Percentiles rank a stretch among this genome's conserved stretches.
These are phyloP conservation scores for Spinellus fusiger DNA, from an alignment of 192 early-diverging fungal species.

Conservation along the genomic window DNA sequence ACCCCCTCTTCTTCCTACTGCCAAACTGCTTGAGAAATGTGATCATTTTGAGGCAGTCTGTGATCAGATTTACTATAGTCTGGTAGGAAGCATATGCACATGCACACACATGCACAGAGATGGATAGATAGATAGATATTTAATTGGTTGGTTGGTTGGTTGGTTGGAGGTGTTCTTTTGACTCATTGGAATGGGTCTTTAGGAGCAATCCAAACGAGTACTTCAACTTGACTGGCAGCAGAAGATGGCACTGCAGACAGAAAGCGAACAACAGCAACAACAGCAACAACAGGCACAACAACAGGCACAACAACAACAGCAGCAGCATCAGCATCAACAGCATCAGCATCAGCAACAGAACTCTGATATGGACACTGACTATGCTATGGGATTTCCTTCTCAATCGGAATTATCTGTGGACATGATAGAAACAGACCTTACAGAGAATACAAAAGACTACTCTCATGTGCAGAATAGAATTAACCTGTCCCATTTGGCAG, in stretches of 20 bases:
- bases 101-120: background rate
- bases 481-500: background rate
- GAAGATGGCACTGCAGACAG: background rate
- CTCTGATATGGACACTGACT: constrained; percentile 5
- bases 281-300: constrained; percentile 7
- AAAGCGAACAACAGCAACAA: constrained; percentile 11
- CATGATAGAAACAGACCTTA: constrained; percentile 1
- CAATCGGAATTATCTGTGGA: constrained; percentile 9
- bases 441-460: background rate
- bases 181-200: too few species aligned
- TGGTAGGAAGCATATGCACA: constrained; percentile 7
- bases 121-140: background rate
- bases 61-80: constrained; percentile 30
- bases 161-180: too few species aligned
- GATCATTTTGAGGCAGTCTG: constrained; percentile 31
- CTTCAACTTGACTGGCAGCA: constrained; percentile 20
- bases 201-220: constrained; percentile 32
- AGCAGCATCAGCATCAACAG: constrained; percentile 2
- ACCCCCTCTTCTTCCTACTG: constrained; percentile 9
- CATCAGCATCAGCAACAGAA: constrained; percentile 9
- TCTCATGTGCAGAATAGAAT: background rate
- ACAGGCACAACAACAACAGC: constrained; percentile 4
- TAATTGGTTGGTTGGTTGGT: too few species aligned
- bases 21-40: constrained; percentile 18
- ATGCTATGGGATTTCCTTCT: background rate